Percentiles rank a stretch among this genome's conserved stretches.
Conservation (phyloP, 2,329 filamentous ascomycete genomes). For the Fusarium burgessii region DNA sequence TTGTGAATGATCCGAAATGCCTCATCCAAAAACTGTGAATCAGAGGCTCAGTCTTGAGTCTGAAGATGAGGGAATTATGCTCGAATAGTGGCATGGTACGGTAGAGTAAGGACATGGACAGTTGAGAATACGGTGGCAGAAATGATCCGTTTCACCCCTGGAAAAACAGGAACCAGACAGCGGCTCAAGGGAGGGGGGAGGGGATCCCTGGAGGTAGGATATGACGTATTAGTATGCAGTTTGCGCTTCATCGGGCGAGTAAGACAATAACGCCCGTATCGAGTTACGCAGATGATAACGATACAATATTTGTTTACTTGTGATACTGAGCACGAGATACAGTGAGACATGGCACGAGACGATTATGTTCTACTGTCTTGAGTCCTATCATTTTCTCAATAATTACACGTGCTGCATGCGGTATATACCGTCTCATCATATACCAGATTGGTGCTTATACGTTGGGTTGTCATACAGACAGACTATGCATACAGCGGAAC, state of each 20-base stretch:
- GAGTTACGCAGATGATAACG: background rate
- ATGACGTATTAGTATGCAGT: conserved; percentile 37
- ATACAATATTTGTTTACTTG: conserved; percentile 1
- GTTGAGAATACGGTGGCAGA: conserved; percentile 25
- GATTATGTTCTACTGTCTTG: background rate
- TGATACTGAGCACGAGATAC: background rate
- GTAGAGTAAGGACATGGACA: conserved; percentile 8
- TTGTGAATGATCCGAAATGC: conserved; percentile 6
- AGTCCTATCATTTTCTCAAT: background rate
- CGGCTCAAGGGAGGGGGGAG: conserved; percentile 11
- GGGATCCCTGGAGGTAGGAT: conserved; percentile 4
- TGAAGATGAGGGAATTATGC: conserved; percentile 19
- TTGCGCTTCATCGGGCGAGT: conserved; percentile 16
- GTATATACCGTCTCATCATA: background rate
- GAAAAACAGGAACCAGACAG: background rate
- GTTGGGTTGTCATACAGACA: background rate
- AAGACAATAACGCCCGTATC: conserved; percentile 3
- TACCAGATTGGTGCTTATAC: background rate
- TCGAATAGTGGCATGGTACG: conserved; percentile 19
- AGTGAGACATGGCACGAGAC: conserved; percentile 11
- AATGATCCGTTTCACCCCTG: conserved; percentile 29
- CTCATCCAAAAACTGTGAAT: no score
- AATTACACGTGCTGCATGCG: conserved; percentile 26
- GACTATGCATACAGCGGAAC: background rate
- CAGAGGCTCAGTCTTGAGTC: background rate